phyloP scores from a whole-genome alignment of 441 rosid species.

The Croton laevigatus region DNA sequence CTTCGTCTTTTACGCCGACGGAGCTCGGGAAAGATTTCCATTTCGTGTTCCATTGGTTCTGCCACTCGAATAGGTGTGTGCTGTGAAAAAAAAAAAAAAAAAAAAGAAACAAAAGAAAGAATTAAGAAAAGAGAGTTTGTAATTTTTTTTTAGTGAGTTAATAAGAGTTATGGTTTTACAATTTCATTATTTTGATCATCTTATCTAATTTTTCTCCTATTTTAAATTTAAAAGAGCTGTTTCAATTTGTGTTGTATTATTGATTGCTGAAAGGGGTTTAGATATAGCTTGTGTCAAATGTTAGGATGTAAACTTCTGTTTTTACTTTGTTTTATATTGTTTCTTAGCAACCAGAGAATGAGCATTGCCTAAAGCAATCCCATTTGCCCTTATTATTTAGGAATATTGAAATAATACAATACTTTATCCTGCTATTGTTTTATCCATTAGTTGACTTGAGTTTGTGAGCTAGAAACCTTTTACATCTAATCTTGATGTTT shows the following conservation, averaged over 20 bases:
- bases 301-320: background rate
- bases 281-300: background rate
- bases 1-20: slow-evolving; percentile 36
- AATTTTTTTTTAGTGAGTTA: no score
- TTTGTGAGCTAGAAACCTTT: no score
- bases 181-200: background rate
- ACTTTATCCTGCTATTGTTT: background rate
- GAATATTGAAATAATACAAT: background rate
- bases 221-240: background rate
- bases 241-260: background rate
- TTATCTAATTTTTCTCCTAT: background rate
- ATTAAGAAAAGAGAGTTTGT: no score
- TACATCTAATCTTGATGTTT: no score
- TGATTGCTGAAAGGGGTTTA: background rate
- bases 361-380: background rate
- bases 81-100: background rate
- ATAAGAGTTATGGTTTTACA: background rate
- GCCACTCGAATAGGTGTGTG: slow-evolving; percentile 40
- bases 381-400: background rate
- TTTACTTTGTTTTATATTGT: no score
- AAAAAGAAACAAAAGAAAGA: no score
- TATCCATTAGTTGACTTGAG: no score
- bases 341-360: background rate
- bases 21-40: slow-evolving; percentile 24
- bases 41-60: slow-evolving; percentile 56